A percentile compares a stretch with the other conserved stretches of the same genome.
These are phyloP conservation scores for Aspergillus sp. DNA, from an alignment of 2,329 filamentous ascomycete species.

Conservation along the genomic window DNA sequence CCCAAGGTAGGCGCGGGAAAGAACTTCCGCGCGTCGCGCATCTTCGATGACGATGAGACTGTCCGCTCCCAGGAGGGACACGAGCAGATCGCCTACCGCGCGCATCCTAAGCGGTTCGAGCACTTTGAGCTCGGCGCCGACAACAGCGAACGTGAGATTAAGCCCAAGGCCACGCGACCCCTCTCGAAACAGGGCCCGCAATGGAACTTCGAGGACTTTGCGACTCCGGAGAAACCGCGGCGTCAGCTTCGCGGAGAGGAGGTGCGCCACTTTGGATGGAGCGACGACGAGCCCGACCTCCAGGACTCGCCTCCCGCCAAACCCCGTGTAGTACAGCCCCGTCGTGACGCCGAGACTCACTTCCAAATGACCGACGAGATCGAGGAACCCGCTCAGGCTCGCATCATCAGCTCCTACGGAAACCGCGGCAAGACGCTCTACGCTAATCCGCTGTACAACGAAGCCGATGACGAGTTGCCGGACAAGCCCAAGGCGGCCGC, in stretches of 20 bases:
- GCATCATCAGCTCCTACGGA: constrained; percentile 49
- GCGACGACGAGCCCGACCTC: constrained; percentile 58
- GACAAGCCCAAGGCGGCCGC: constrained; percentile 11
- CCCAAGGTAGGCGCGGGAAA: constrained; percentile 58
- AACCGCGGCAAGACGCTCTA: constrained; percentile 73
- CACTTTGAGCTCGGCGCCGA: constrained; percentile 52
- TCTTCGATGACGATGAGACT: constrained; percentile 61
- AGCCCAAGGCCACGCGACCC: constrained; percentile 24
- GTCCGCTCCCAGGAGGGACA: constrained; percentile 38
- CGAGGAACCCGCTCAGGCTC: constrained; percentile 43
- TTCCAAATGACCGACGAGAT: constrained; percentile 81
- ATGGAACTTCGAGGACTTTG: constrained; percentile 88
- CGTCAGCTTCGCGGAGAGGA: constrained; percentile 65
- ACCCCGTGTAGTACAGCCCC: constrained; percentile 62
- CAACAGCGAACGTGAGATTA: constrained; percentile 26
- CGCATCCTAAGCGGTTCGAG: constrained; percentile 74
- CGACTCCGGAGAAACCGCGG: constrained; percentile 73
- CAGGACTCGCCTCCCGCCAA: constrained; percentile 44
- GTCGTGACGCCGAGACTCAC: constrained; percentile 76
- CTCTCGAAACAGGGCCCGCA: constrained; percentile 60
- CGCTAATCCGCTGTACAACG: constrained; percentile 69
- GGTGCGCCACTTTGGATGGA: constrained; percentile 72
- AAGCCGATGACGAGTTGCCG: constrained; percentile 46
- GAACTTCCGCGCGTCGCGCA: constrained; percentile 61
- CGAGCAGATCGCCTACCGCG: constrained; percentile 50